Evolutionary conservation across 306 rosid species (phyloP), one percentile per base, ranked within the genome.

Genomic region (Bauhinia variegata): DNA sequence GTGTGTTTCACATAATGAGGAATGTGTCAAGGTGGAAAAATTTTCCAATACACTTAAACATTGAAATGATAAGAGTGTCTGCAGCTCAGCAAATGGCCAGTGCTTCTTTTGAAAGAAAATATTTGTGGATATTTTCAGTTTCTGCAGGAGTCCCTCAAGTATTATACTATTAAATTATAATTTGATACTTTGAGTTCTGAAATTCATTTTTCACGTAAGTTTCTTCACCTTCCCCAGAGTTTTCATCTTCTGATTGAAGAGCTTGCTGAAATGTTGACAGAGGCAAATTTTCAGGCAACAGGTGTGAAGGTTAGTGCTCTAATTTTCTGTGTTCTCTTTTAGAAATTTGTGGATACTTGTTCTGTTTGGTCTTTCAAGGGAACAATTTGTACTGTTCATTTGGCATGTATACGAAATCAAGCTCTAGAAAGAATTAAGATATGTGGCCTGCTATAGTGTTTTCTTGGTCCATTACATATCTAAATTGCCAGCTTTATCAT

Each of bases 231-330:
- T 42, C 58, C 17, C 32, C 80, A 89, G 97, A 80, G 77, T 34
- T 89, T 92, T 77, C 87, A 83, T 36, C 70, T 69, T 67, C 75
- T 89, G 78, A 75, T 92, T 74, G 89, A 87, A 69, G 85, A 78
- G 50, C 82, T 87, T 5, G 79, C 75, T 64, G 84, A 61, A 72
- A 73, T 81, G 76, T 73, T 74, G 58, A 48, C 78, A 23, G 86
- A 76, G 67, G 30, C 79, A 42, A 72, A 70, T 43, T 70, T 75
- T 72, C 76, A 70, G 66, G 68, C 76, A 75, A 65, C 81, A 67
- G 73, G 71, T 33, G 44, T 74, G 10, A 75, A 74, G 88, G 85
- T 79, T 71, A 18, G 50, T 81, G 63, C 58, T 16, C 5, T 57
- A 51, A 28, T 54, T 66, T 19, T 60, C 30, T 50, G 46, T 37